These are phyloP conservation scores for Atkinsonella hypoxylon DNA, from an alignment of 2,329 filamentous ascomycete species.

Conservation along the genomic window DNA sequence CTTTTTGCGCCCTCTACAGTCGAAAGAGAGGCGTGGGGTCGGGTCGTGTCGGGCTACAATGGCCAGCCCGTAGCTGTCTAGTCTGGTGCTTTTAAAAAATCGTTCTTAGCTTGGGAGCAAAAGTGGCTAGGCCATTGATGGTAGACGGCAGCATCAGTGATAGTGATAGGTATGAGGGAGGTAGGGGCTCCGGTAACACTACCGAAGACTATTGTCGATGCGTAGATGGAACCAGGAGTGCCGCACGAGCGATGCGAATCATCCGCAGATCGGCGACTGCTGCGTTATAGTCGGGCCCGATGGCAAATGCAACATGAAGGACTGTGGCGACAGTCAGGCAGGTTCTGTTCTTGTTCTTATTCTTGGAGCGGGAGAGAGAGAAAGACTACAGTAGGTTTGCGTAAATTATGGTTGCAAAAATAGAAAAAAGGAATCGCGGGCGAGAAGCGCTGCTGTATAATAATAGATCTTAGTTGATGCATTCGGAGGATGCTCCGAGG, in stretches of 20 bases:
- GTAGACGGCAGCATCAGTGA: not conserved
- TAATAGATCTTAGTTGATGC: not conserved
- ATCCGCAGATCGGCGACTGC: not conserved
- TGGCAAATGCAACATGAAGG: not conserved
- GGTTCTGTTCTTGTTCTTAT: not conserved
- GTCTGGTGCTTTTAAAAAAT: not conserved
- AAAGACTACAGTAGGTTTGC: not conserved
- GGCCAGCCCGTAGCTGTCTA: not conserved
- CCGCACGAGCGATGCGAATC: not conserved
- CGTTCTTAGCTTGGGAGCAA: not conserved
- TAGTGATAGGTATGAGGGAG: too few species aligned
- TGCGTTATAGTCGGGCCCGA: not conserved
- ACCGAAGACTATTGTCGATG: not conserved
- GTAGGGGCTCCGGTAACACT: not conserved
- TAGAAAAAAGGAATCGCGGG: not conserved
- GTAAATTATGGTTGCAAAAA: not conserved
- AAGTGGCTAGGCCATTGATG: not conserved
- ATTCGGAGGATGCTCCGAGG: not conserved
- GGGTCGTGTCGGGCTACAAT: not conserved
- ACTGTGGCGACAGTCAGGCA: not conserved
- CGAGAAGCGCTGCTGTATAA: not conserved
- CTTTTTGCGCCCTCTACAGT: not conserved
- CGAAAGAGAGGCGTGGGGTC: not conserved
- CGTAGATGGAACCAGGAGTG: not conserved
- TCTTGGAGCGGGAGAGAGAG: not conserved